Base-by-base conservation (phyloP, 1,284 basidiomycete genomes). In the Irpex lacteus region DNA sequence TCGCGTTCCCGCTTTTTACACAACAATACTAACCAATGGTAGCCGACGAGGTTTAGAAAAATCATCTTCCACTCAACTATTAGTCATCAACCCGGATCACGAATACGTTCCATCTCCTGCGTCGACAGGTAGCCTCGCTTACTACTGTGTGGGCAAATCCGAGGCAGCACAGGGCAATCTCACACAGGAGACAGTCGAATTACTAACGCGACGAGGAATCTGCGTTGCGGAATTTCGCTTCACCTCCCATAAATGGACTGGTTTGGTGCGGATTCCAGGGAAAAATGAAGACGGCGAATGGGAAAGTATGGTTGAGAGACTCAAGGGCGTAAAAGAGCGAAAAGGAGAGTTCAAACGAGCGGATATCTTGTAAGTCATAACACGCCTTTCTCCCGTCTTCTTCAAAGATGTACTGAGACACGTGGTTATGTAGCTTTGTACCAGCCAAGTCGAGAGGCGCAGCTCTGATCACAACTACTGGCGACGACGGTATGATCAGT, bases 391-490 rank as follows among this genome's bases (percentile, higher is more conserved):
- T n/a, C 18, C 15, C 52, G 26, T 19, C 15, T 21, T 54, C 13
- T 13, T 4, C 19, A 53, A 53, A 9, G 19, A 53, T 19, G 8
- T 53, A 26, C 54, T 56, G 32, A 59, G 15, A 13, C 34, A 18
- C 21, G 13, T 63, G 60, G 53, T 26, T 60, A 38, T 60, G 18
- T 59, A 88, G 86, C 60, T 68, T 84, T n/a, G 77, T 81, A 4
- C 81, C 86, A 2, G 70, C 77, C 60, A 80, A 80, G 63, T 83
- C 81, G 5, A 75, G 76, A 9, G 83, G 82, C 11, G 78, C 85
- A 1, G 82, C 82, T 0, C 71, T 82, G n/a, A 71, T 89, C 11
- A 68, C 75, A 3, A 67, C 82, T 15, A 89, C 87, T 1, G 87
- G 87, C 3, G 85, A 87, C 1, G 76, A 77, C 38, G 85, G 86